These are phyloP conservation scores for Nemania diffusa DNA, from an alignment of 2,329 filamentous ascomycete species.

Conservation along the genomic window DNA sequence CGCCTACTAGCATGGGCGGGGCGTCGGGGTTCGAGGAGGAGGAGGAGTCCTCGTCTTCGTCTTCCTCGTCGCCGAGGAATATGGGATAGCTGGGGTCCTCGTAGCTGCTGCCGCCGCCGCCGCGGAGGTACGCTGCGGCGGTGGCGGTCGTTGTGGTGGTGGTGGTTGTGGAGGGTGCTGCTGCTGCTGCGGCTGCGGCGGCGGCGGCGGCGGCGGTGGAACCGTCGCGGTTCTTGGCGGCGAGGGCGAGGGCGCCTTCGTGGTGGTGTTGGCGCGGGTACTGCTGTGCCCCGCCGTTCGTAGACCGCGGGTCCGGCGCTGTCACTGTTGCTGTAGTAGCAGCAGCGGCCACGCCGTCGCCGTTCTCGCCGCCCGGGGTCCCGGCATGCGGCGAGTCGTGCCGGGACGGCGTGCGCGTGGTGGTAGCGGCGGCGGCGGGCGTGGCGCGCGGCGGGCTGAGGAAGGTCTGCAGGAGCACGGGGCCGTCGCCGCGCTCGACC, in stretches of 20 bases:
- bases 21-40: conserved; percentile 46
- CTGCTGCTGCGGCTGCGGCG: neutral
- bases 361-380: neutral
- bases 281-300: too few relatives aligned
- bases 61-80: conserved; percentile 32
- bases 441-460: conserved; percentile 17
- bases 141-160: neutral
- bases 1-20: conserved; percentile 64
- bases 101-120: neutral
- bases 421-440: too few relatives aligned
- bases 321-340: too few relatives aligned
- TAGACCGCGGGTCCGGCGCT: neutral
- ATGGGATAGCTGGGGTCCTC: neutral
- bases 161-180: neutral
- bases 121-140: conserved; percentile 19
- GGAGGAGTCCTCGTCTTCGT: conserved; percentile 36
- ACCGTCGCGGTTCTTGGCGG: conserved; percentile 24
- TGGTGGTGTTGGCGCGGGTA: conserved; percentile 19
- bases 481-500: conserved; percentile 61
- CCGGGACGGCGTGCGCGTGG: neutral
- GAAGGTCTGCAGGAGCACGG: conserved; percentile 36
- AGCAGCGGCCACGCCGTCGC: too few relatives aligned
- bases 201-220: conserved; percentile 11
- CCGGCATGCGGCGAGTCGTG: neutral
- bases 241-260: conserved; percentile 31